Evolutionary conservation across 257 asterid genomes (phyloP), one percentile per base, ranked within the genome.

Genomic region (Orobanche coerulescens): DNA sequence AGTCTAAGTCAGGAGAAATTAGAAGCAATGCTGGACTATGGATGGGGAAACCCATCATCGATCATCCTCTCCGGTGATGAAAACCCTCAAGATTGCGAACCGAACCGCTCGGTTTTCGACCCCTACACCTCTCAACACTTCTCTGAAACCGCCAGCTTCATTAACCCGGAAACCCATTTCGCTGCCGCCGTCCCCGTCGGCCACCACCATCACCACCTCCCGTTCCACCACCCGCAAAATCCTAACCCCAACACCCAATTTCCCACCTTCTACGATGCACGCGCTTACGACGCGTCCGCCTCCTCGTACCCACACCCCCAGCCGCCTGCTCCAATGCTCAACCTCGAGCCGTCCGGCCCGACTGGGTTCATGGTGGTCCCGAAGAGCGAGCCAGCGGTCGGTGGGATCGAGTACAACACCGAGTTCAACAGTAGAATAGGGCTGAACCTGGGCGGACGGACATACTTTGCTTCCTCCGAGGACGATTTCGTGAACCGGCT

Each of bases 401-500:
- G 74, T 0, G 87, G 85, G 4, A 48, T 73, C 23, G 86, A 78
- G 67, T 76, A 57, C 65, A 62, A 61, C 43, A 51, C 77, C 0
- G 79, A 75, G 72, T 66, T 12, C 61, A 74, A 49, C 57, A 79
- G 88, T 57, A 64, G 94, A 48, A 84, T 86, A 53, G 95, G 97
- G 57, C 66, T 92, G 71, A 84, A 88, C 76, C 79, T 92, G 69
- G 98, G 98, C 1, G 97, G 94, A 0, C 30, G 98, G 55, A 89
- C 96, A 18, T 92, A 88, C 74, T 92, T 88, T 61, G 85, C 98
- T 1, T 90, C 97, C 0, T 71, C 97, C 0, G 98, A 89, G 60
- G 95, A 92, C 28, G 95, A 92, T 64, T 86, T 92, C 63, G 95
- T 92, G 76, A 92, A 82, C 90, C 95, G 97, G 62, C 94, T 92